Evolutionary conservation across 306 rosid genomes (phyloP), one percentile per base, ranked within the genome.

Genomic region (Erythrophleum fordii): DNA sequence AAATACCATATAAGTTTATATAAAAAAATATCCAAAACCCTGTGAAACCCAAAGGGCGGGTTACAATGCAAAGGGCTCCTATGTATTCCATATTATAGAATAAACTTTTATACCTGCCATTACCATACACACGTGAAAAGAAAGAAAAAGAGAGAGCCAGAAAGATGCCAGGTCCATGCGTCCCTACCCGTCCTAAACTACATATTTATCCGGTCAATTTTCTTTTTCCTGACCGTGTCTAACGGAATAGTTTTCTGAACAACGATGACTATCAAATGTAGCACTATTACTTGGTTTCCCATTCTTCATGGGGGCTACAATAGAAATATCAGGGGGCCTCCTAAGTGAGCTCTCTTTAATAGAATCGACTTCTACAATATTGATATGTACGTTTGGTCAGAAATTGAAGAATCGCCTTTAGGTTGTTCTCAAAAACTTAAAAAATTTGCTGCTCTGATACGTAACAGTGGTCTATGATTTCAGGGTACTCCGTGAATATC

Each of bases 401-500:
- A 20, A 78, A 69, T 49, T 48, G 83, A 84, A 80, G 52, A 51
- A 66, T 69, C 59, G 22, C 18, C 25, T 39, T 61, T 44, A 68
- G 11, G 39, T 82, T 65, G 12, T 69, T 62, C 35, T n/a, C 66
- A 55, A 52, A 69, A 49, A 59, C 76, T 81, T 80, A 71, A 69
- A 79, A 69, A 81, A 73, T 28, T 74, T 23, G 35, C 11, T 58
- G 65, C 80, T 73, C 83, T 58, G 66, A 12, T 49, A 82, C 34
- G 75, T 46, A 64, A 53, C 55, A 59, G 71, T 77, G 76, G 44
- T 68, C 85, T 90, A 86, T 16, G 84, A 86, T 73, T 86, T 89
- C 46, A 41, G 81, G 55, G 84, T 82, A 64, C 84, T 87, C 62
- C 91, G 77, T 29, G 91, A 87, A 56, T 79, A 90, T 84, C 93